Evolutionary conservation across 345 rosid species (phyloP), one percentile per base, ranked within the genome.

Genomic region (Aegle marmelos): DNA sequence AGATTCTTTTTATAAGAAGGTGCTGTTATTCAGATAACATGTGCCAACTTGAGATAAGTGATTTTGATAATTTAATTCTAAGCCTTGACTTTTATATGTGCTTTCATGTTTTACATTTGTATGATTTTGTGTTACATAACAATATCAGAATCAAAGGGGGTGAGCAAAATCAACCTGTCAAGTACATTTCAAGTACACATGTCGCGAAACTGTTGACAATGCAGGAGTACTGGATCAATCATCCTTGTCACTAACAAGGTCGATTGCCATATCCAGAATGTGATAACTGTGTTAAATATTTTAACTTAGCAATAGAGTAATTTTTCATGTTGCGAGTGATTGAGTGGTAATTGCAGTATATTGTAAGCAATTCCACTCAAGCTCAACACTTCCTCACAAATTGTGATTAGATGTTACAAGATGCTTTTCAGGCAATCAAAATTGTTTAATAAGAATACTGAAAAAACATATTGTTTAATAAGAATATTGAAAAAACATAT

Each of bases 11-110:
- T 14, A 41, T 41, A 41, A 41, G 48, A 10, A 41, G 48, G 48
- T 41, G 16, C 50, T 27, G 17, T 61, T 21, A 61, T 30, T 31
- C 70, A 63, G 70, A 75, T 89, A 93, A 53, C 95, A 22, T 90
- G 90, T 90, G 97, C 93, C 13, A 4, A 37, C 56, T 22, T 41
- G 54, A 41, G 33, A 68, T 11, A 19, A 41, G 33, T 22, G 33
- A 68, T 41, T 41, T 24, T 41, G 69, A 34, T 41, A 41, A 24
- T 37, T n/a, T 39, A 24, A 41, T 68, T 68, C 13, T 13, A 36
- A 25, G 3, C 7, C n/a, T 36, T 5, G 28, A 66, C 50, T 34
- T 66, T 22, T 65, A 7, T 65, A 16, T 6, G 17, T 37, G 27
- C 0, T 34, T 66, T 66, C 27, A 22, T 36, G 25, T 22, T 66